A percentile compares a stretch with the other conserved stretches of the same genome.
Evolutionary conservation across 2,329 filamentous ascomycete species (phyloP).

Genomic region (Fusarium circinatum): DNA sequence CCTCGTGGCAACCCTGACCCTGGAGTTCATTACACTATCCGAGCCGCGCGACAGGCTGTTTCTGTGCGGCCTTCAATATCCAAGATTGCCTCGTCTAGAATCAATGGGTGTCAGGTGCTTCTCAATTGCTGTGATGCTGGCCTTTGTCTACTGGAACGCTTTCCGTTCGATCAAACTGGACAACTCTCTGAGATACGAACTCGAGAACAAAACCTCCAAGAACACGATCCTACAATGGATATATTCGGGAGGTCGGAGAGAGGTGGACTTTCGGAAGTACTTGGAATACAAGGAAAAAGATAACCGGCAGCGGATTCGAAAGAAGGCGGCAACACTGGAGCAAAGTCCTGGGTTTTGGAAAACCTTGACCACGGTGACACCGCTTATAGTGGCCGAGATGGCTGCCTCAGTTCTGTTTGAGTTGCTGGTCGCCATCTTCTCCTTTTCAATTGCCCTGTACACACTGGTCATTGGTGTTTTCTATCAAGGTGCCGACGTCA

Average conservation of each 20-base stretch:
- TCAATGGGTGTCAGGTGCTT: background rate
- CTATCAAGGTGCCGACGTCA: background rate
- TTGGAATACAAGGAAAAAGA: background rate
- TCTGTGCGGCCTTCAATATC: conserved; percentile 12
- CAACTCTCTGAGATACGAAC: background rate
- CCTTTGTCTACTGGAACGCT: conserved; percentile 23
- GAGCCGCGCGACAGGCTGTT: conserved; percentile 13
- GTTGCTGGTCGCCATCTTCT: conserved; percentile 2
- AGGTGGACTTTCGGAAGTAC: conserved; percentile 2
- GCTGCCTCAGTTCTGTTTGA: conserved; percentile 15
- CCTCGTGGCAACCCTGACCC: background rate
- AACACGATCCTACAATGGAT: background rate
- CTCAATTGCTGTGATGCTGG: conserved; percentile 3
- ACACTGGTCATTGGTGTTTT: conserved; percentile 3
- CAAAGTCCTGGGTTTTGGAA: background rate
- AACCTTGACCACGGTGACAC: background rate
- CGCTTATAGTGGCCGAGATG: conserved; percentile 7
- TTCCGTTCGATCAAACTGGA: conserved; percentile 16
- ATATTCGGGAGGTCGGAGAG: background rate
- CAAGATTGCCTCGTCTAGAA: background rate
- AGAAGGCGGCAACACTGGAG: background rate
- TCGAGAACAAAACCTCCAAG: background rate
- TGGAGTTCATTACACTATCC: conserved; percentile 6
- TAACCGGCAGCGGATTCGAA: background rate
- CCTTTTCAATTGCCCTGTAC: conserved; percentile 6